Evolutionary conservation across 345 rosid species (phyloP), one percentile per base, ranked within the genome.

Genomic region (Nephelium lappaceum): DNA sequence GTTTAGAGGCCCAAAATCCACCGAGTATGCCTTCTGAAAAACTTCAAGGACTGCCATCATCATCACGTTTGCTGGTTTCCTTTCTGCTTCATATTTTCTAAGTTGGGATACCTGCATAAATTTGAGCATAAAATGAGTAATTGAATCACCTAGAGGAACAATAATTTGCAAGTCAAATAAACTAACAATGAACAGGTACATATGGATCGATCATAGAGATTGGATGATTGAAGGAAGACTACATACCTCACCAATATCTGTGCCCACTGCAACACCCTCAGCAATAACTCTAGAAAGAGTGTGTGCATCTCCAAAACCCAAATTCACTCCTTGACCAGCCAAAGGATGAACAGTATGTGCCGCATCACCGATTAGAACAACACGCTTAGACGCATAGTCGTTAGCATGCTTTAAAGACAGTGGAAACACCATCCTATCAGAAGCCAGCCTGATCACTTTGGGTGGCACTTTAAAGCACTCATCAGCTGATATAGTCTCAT

Each of bases 291-390:
- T 88, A 12, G 97, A 89, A 85, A 96, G 97, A 71, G 92, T 78
- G 71, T 73, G 86, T 63, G 97, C 96, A 78, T 95, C 98, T 65
- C 91, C 95, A 77, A 93, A 93, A 63, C 98, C 98, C 86, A 96
- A 74, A 87, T 96, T 94, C 27, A 94, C 99, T 78, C 98, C 98
- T 85, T 96, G 99, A 77, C 98, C 99, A 43, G 98, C 99, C 83
- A 94, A 85, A 8, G 99, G 99, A 82, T 94, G 98, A 74, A 96
- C 93, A 15, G 98, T 89, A 69, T 94, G 99, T 58, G 99, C 98
- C 11, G 98, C 98, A 87, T 93, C 99, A 60, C 98, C 98, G 15
- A 93, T 67, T 21, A 95, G 91, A 78, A 85, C 98, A 66, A 90
- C 86, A 45, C 86, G 95, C 68, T 82, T 91, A 10, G 97, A 82